A percentile compares a stretch with the other conserved stretches of the same genome.
Conservation (phyloP, 2,329 filamentous ascomycete genomes). For the Periconia macrospinosa region DNA sequence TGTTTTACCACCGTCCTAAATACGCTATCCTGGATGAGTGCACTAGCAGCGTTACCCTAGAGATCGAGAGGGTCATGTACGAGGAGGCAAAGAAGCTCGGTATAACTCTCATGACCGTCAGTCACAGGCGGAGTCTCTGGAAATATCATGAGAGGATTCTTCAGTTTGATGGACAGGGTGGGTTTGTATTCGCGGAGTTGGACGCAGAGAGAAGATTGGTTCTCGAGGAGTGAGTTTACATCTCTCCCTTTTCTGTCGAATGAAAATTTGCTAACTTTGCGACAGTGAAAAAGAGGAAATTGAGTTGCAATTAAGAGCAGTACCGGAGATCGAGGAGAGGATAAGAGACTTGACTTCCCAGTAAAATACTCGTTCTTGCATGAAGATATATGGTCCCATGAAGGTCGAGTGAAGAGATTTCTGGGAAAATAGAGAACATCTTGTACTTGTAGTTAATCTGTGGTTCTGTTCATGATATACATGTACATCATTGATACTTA, state of each 20-base stretch:
- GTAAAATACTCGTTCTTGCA: neutral
- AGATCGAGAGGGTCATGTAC: slow-evolving; percentile 96
- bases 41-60: slow-evolving; percentile 90
- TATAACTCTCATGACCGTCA: slow-evolving; percentile 96
- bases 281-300: slow-evolving; percentile 85
- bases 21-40: slow-evolving; percentile 98
- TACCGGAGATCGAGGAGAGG: slow-evolving; percentile 84
- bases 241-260: slow-evolving; percentile 7
- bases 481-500: too few relatives aligned
- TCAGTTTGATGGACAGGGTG: slow-evolving; percentile 94
- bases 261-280: slow-evolving; percentile 14
- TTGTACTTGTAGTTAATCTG: too few relatives aligned
- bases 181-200: slow-evolving; percentile 84
- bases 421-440: too few relatives aligned
- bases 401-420: too few relatives aligned
- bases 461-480: too few relatives aligned
- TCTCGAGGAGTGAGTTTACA: slow-evolving; percentile 73
- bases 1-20: slow-evolving; percentile 90
- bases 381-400: too few relatives aligned
- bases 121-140: slow-evolving; percentile 88
- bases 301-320: slow-evolving; percentile 78
- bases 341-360: slow-evolving; percentile 67
- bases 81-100: slow-evolving; percentile 89
- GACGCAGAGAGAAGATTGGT: slow-evolving; percentile 84
- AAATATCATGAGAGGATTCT: slow-evolving; percentile 93